Percentiles rank a stretch among this genome's conserved stretches.
Conservation (phyloP, 2,329 filamentous ascomycete species). For the Purpureocillium lavendulum region DNA sequence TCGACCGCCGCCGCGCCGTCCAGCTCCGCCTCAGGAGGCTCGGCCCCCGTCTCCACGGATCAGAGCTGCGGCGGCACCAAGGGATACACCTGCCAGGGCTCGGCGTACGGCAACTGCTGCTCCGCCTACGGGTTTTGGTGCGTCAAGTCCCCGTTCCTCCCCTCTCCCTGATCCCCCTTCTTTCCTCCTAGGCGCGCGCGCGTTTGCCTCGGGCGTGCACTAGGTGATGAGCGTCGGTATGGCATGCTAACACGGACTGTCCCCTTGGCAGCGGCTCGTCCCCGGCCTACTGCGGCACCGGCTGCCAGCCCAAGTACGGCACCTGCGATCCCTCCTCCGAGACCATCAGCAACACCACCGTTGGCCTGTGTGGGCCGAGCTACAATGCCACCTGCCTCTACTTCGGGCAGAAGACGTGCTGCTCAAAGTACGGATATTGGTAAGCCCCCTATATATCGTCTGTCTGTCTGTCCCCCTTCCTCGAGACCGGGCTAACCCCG, state of each 20-base stretch:
- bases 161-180: neutral
- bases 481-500: too few species aligned
- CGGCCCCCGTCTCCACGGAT: too few species aligned
- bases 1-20: too few species aligned
- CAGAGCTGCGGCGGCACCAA: slow-evolving; percentile 22
- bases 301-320: too few species aligned
- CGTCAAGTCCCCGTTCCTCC: slow-evolving; percentile 5
- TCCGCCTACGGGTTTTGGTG: slow-evolving; percentile 32
- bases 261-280: too few species aligned
- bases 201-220: slow-evolving; percentile 9
- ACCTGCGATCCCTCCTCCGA: too few species aligned
- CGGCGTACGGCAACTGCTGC: slow-evolving; percentile 28
- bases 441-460: slow-evolving; percentile 6
- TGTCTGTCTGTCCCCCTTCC: too few species aligned
- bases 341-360: too few species aligned
- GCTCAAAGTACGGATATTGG: slow-evolving; percentile 26
- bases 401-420: slow-evolving; percentile 24
- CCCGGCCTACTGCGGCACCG: too few species aligned
- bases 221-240: slow-evolving; percentile 16
- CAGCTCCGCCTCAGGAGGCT: too few species aligned
- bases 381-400: slow-evolving; percentile 26
- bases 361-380: slow-evolving; percentile 24
- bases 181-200: too few species aligned
- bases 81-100: slow-evolving; percentile 27
- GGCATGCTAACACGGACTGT: too few species aligned